phyloP scores from a whole-genome alignment of 2,329 filamentous ascomycete genomes.

The Colletotrichum eremochloae region DNA sequence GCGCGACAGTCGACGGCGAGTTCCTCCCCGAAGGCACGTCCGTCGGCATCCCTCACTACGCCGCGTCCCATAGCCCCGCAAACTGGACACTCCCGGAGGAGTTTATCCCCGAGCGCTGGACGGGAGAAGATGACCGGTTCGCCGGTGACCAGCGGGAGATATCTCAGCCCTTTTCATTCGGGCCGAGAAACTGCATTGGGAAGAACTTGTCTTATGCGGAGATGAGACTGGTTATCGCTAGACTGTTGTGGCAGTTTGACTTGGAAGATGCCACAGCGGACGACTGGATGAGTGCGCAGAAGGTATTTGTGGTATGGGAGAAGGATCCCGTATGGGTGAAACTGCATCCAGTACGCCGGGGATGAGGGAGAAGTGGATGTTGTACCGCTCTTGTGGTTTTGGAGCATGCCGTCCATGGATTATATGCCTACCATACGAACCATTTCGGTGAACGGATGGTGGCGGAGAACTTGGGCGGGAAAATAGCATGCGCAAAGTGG shows the following conservation, averaged over 20 bases:
- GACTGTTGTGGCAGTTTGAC: conserved; percentile 62
- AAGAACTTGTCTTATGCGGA: conserved; percentile 62
- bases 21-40: conserved; percentile 51
- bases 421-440: too few relatives aligned
- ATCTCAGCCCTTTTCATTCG: conserved; percentile 62
- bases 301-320: conserved; percentile 22
- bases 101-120: conserved; percentile 63
- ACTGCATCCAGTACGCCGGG: background rate
- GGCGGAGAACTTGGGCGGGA: too few relatives aligned
- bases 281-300: conserved; percentile 51
- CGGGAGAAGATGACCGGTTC: conserved; percentile 8
- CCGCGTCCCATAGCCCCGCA: background rate
- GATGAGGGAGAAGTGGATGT: background rate
- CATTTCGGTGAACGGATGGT: too few relatives aligned
- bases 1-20: conserved; percentile 39
- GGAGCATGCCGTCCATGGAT: too few relatives aligned
- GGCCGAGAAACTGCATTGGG: conserved; percentile 64
- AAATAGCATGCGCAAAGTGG: too few relatives aligned
- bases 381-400: too few relatives aligned
- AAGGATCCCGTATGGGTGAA: conserved; percentile 20
- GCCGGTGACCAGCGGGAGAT: conserved; percentile 54
- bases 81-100: conserved; percentile 59
- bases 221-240: conserved; percentile 61
- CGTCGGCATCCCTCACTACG: conserved; percentile 48
- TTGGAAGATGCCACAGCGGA: conserved; percentile 52